Percentiles rank a stretch among this genome's conserved stretches.
Evolutionary conservation across 352 stramenopile species (phyloP).

Genomic region (Pythium rishiriense): DNA sequence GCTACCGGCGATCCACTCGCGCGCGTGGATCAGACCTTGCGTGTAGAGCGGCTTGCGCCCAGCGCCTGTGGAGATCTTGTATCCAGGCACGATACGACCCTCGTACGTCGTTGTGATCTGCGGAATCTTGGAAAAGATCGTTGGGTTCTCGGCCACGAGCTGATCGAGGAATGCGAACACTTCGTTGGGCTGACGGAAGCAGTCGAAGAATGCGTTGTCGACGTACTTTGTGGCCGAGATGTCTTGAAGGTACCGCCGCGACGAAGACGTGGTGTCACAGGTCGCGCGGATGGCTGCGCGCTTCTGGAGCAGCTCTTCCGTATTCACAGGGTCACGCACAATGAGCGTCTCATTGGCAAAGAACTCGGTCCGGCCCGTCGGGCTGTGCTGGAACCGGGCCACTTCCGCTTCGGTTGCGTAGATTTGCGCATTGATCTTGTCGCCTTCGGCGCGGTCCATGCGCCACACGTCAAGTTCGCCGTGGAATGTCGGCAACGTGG

Average conservation of each 20-base stretch:
- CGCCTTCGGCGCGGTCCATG: neutral
- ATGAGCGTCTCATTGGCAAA: conserved; percentile 16
- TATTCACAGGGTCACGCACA: conserved; percentile 22
- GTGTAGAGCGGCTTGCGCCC: conserved; percentile 30
- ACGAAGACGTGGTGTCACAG: conserved; percentile 5
- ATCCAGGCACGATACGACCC: conserved; percentile 26
- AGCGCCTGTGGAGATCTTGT: conserved; percentile 35
- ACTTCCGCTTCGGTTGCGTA: conserved; percentile 20
- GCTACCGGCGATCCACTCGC: conserved; percentile 36
- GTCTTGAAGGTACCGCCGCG: conserved; percentile 11
- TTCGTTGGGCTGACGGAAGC: conserved; percentile 31
- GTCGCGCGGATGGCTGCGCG: conserved; percentile 3
- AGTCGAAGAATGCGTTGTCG: conserved; percentile 39
- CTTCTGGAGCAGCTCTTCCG: conserved; percentile 6
- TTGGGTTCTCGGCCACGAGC: conserved; percentile 31
- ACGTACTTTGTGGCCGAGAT: conserved; percentile 23
- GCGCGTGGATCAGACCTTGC: conserved; percentile 34
- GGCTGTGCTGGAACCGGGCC: conserved; percentile 10
- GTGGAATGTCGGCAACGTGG: conserved; percentile 10
- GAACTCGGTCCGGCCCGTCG: neutral
- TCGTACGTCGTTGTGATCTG: conserved; percentile 29
- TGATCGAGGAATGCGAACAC: conserved; percentile 32
- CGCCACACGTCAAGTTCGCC: conserved; percentile 29
- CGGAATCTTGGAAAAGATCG: conserved; percentile 32
- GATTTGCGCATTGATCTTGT: conserved; percentile 24